Evolutionary conservation across 345 rosid species (phyloP).

Genomic region (Punica granatum): DNA sequence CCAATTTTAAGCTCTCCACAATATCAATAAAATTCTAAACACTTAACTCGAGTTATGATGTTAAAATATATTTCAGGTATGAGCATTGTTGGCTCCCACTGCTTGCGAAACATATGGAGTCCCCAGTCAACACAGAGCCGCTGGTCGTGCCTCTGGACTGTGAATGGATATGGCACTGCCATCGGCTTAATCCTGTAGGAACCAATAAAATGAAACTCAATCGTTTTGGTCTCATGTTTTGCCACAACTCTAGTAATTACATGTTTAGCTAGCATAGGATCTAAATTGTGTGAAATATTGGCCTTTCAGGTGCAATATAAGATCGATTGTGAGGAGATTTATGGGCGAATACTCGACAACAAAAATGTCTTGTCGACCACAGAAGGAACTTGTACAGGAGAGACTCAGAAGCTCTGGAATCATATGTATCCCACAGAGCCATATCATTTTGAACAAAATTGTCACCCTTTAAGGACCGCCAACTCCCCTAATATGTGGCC

Average conservation of each 20-base stretch:
- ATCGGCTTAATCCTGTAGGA: conserved; percentile 32
- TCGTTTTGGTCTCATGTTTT: too few relatives aligned
- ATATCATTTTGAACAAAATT: conserved; percentile 40
- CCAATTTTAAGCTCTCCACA: too few relatives aligned
- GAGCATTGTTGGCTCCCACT: background rate
- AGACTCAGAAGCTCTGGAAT: conserved; percentile 61
- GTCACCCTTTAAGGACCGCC: background rate
- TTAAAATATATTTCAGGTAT: conserved; percentile 7
- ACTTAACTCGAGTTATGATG: too few relatives aligned
- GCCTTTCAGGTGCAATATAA: conserved; percentile 59
- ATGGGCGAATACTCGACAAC: conserved; percentile 53
- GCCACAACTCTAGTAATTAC: too few relatives aligned
- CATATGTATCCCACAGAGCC: conserved; percentile 63
- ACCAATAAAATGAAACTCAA: background rate
- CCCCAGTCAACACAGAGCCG: conserved; percentile 21
- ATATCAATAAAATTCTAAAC: too few relatives aligned
- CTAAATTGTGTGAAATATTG: too few relatives aligned
- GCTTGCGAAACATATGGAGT: background rate
- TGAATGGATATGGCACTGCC: conserved; percentile 47
- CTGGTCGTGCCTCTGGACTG: conserved; percentile 36
- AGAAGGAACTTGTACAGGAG: conserved; percentile 28
- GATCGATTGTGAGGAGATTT: conserved; percentile 59
- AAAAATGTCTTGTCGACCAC: conserved; percentile 50
- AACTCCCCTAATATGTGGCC: conserved; percentile 5
- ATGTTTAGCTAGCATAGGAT: too few relatives aligned